These are phyloP conservation scores for Diatrype stigma DNA, from an alignment of 2,329 filamentous ascomycete genomes.

Conservation along the genomic window DNA sequence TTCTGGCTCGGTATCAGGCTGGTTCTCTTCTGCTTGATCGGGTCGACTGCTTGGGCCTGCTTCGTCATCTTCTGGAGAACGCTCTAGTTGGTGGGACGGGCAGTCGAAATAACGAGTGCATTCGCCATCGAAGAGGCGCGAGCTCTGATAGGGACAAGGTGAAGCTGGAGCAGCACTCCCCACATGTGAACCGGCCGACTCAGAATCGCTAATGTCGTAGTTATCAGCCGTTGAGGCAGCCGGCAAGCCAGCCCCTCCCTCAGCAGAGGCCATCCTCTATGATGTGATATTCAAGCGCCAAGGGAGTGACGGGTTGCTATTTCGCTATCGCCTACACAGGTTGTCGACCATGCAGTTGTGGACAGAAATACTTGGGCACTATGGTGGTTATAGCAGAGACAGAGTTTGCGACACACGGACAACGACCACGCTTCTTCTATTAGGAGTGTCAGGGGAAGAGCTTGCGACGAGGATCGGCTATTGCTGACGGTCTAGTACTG, in stretches of 20 bases:
- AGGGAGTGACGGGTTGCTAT: neutral
- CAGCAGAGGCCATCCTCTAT: neutral
- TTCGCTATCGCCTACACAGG: neutral
- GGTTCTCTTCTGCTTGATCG: neutral
- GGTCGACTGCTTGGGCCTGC: conserved; percentile 1
- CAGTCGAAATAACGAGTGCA: conserved; percentile 47
- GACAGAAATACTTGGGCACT: no score
- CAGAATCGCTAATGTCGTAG: conserved; percentile 13
- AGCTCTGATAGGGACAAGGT: conserved; percentile 35
- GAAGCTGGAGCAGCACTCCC: conserved; percentile 27
- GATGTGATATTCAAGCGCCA: neutral
- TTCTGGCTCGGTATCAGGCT: neutral
- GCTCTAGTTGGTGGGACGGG: conserved; percentile 40
- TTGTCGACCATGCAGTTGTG: neutral
- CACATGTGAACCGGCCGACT: conserved; percentile 35
- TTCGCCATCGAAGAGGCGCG: conserved; percentile 37
- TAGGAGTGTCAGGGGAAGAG: no score
- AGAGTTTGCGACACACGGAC: no score
- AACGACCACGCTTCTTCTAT: no score
- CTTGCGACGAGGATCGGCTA: no score
- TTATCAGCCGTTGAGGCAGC: conserved; percentile 1
- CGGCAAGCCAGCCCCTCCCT: neutral
- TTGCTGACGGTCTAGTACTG: no score
- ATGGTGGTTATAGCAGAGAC: no score
- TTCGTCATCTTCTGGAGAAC: conserved; percentile 16